Percentiles rank a stretch among this genome's conserved stretches.
Evolutionary conservation across 495 filamentous ascomycete genomes (phyloP).

Genomic region (Thermothielavioides terrestris): DNA sequence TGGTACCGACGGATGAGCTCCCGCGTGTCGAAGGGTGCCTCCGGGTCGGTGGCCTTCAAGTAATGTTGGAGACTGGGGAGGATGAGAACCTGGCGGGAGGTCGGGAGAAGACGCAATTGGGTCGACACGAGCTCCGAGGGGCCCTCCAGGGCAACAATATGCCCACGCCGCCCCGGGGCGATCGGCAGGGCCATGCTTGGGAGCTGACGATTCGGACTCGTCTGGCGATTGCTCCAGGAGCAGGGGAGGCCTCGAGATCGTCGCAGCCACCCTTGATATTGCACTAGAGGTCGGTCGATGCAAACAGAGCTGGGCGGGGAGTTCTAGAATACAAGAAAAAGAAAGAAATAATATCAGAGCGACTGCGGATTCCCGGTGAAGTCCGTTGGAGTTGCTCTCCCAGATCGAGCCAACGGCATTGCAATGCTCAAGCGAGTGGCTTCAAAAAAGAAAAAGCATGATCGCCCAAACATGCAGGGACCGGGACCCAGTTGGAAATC

Average conservation of each 20-base stretch:
- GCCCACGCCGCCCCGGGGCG: slow-evolving; percentile 20
- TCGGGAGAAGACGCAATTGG: slow-evolving; percentile 43
- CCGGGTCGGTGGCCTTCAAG: slow-evolving; percentile 14
- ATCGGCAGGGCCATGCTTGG: slow-evolving; percentile 7
- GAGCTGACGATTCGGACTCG: background rate
- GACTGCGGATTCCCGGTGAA: no score
- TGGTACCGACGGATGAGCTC: slow-evolving; percentile 36
- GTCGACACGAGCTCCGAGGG: slow-evolving; percentile 38
- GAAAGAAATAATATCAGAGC: no score
- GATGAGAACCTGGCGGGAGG: slow-evolving; percentile 40
- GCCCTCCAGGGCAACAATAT: slow-evolving; percentile 46
- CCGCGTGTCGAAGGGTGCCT: slow-evolving; percentile 26
- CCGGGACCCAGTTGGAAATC: background rate
- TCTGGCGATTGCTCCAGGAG: background rate
- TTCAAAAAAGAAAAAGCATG: slow-evolving; percentile 7
- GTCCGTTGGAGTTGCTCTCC: no score
- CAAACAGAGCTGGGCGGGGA: background rate
- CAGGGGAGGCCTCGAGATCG: background rate
- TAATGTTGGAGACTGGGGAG: slow-evolving; percentile 37
- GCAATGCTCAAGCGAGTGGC: background rate
- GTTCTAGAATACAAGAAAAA: slow-evolving; percentile 7
- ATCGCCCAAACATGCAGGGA: slow-evolving; percentile 2
- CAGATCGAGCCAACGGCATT: slow-evolving; percentile 3
- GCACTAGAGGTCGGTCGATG: background rate
- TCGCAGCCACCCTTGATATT: slow-evolving; percentile 5